Evolutionary conservation across 768 basidiomycete genomes (phyloP).

Genomic region (Ephemerocybe angulata): DNA sequence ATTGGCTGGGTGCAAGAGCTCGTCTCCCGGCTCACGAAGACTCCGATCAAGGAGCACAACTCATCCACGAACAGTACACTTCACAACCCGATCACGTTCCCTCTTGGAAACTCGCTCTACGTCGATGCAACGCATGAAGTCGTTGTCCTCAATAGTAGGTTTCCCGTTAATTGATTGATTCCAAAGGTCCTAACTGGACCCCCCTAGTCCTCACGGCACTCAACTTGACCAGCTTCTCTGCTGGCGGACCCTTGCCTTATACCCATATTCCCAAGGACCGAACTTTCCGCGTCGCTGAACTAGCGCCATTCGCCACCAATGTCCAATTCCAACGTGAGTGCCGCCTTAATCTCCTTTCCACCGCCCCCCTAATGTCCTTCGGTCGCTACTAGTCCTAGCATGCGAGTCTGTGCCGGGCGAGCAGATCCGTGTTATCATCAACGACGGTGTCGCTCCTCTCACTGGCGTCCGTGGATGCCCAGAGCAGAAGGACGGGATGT

Average conservation of each 20-base stretch:
- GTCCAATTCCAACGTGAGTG: constrained; percentile 80
- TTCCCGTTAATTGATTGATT: not conserved
- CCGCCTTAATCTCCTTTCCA: not conserved
- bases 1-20: constrained; percentile 83
- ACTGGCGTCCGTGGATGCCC: constrained; percentile 75
- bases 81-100: constrained; percentile 64
- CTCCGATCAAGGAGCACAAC: constrained; percentile 64
- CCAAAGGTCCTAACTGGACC: no score
- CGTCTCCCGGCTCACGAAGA: constrained; percentile 76
- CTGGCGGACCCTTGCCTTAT: constrained; percentile 68
- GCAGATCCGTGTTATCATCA: constrained; percentile 81
- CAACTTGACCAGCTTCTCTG: constrained; percentile 73
- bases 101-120: constrained; percentile 67
- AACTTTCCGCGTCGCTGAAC: constrained; percentile 69
- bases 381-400: constrained; percentile 49
- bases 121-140: constrained; percentile 92
- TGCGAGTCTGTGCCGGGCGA: constrained; percentile 47
- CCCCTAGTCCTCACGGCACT: constrained; percentile 74
- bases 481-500: constrained; percentile 70
- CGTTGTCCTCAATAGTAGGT: constrained; percentile 78
- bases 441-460: constrained; percentile 83
- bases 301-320: constrained; percentile 87
- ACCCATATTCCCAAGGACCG: constrained; percentile 64
- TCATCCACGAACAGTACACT: constrained; percentile 84
- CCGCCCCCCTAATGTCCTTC: constrained; percentile 10